Percentiles rank a stretch among this genome's conserved stretches.
Conservation (phyloP, 192 early-diverging fungal species). For the Podila epicladia region DNA sequence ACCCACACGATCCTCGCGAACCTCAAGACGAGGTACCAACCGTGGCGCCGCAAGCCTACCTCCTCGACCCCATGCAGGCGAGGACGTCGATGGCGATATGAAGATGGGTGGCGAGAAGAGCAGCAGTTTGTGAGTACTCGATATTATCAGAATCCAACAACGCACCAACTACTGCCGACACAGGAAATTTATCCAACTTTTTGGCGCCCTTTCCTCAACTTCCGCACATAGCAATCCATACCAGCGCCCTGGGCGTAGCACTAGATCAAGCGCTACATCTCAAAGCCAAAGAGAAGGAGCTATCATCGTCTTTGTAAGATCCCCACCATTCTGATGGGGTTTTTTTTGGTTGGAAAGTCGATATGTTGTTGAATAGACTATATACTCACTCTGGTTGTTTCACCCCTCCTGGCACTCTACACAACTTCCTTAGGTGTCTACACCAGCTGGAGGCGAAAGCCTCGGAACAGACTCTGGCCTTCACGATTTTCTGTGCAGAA, state of each 20-base stretch:
- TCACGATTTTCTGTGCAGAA: conserved; percentile 17
- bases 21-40: neutral
- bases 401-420: neutral
- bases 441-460: neutral
- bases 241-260: conserved; percentile 18
- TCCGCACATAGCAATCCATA: conserved; percentile 16
- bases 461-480: conserved; percentile 20
- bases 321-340: neutral
- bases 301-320: conserved; percentile 38
- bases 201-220: neutral
- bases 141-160: neutral
- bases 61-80: conserved; percentile 8
- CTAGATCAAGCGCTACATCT: neutral
- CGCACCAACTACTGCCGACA: too few relatives aligned
- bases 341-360: neutral
- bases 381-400: neutral
- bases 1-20: neutral
- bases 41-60: neutral
- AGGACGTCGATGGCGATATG: conserved; percentile 29
- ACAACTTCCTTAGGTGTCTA: neutral
- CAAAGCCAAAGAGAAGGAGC: neutral
- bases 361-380: neutral
- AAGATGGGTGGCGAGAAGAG: conserved; percentile 30
- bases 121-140: conserved; percentile 21
- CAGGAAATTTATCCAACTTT: neutral